Evolutionary conservation across 331 rosid genomes (phyloP), one percentile per base, ranked within the genome.

Genomic region (Quercus lobata): DNA sequence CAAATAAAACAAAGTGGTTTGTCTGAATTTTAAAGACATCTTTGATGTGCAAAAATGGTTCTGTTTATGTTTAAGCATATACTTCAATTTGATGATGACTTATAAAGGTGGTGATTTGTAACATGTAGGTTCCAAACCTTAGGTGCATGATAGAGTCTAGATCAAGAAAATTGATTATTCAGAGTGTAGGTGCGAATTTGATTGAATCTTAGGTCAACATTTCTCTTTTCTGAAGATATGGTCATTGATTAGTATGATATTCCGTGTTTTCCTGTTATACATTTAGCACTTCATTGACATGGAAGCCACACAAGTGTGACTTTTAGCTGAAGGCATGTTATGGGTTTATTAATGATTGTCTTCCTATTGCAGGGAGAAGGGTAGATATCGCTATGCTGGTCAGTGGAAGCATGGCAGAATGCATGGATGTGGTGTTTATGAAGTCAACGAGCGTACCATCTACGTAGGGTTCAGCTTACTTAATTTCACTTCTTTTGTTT

Each of bases 381-480:
- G 99, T 70, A 93, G 98, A 46, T 91, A 95, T 68, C 93, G 97
- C 25, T 95, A 95, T 83, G 96, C 98, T 84, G 99, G 99, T 84
- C 90, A 95, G 90, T 91, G 94, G 97, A 95, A 95, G 91, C 98
- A 95, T 74, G 91, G 94, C 77, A 88, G 96, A 86, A 89, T 95
- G 94, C 99, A 95, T 84, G 98, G 98, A 83, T 95, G 99, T 85
- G 99, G 98, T 74, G 89, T 90, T 60, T 95, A 85, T 75, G 94
- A 91, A 83, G 46, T 93, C 69, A 95, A 95, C 0, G 99, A 91
- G 87, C 97, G 90, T 22, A 78, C 86, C 71, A 71, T 83, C 72
- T 89, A 87, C 77, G 99, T 93, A 87, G 69, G 30, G 53, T 24
- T 5, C 1, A 30, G 9, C 62, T 27, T 71, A 80, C 61, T 80